A percentile compares a stretch with the other conserved stretches of the same genome.
Conservation (phyloP, 2,329 filamentous ascomycete genomes). For the Talaromyces verruculosus region DNA sequence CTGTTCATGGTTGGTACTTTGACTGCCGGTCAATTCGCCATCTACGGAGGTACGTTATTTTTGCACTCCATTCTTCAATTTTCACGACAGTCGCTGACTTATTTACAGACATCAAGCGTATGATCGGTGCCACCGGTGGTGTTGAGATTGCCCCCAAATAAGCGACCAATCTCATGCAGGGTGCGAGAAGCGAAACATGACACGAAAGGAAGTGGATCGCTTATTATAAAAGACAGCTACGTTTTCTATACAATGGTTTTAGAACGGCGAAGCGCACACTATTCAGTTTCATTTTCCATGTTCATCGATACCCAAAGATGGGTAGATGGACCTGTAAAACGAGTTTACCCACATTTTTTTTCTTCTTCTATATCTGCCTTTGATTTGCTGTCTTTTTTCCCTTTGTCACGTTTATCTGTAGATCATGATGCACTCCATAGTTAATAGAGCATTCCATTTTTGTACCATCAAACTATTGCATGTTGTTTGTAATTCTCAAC, state of each 20-base stretch:
- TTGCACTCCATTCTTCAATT: not conserved
- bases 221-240: slow-evolving; percentile 10
- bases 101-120: slow-evolving; percentile 60
- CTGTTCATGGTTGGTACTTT: slow-evolving; percentile 73
- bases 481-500: not conserved
- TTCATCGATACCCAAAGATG: slow-evolving; percentile 14
- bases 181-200: not conserved
- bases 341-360: slow-evolving; percentile 17
- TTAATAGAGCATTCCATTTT: slow-evolving; percentile 23
- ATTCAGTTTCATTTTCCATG: slow-evolving; percentile 18
- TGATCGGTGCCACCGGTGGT: slow-evolving; percentile 70
- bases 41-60: slow-evolving; percentile 63
- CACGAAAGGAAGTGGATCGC: slow-evolving; percentile 6
- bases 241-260: not conserved
- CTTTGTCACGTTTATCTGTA: slow-evolving; percentile 21
- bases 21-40: slow-evolving; percentile 81
- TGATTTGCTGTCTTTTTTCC: slow-evolving; percentile 16
- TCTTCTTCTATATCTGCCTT: not conserved
- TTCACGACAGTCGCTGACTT: not conserved
- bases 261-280: slow-evolving; percentile 7
- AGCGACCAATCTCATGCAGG: slow-evolving; percentile 19
- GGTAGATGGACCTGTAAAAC: slow-evolving; percentile 19
- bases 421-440: slow-evolving; percentile 22
- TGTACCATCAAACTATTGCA: not conserved
- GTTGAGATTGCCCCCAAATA: slow-evolving; percentile 64